Evolutionary conservation across 192 early-diverging fungal species (phyloP), one percentile per base, ranked within the genome.

Genomic region (Linnemannia elongata): DNA sequence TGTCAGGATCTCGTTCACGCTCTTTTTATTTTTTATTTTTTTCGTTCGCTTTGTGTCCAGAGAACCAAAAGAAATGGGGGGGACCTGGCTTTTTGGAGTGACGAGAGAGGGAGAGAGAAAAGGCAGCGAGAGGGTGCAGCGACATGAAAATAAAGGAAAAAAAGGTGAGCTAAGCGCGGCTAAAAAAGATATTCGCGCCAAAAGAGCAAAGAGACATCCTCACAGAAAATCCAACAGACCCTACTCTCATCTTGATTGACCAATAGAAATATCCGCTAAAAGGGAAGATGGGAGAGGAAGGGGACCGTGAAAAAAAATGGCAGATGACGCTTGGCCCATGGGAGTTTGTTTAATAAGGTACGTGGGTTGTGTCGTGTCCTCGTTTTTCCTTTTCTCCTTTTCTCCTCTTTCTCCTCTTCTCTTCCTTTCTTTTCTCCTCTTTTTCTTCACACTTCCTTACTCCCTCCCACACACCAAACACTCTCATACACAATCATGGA

Each of bases 401-500:
- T 66, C 55, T 69, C 47, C 22, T 36, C 6, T 33, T 70, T 82
- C 69, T 74, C 63, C 8, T 60, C 9, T 78, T 66, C 17, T 69
- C 69, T 42, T 45, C n/a, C 52, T n/a, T 63, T 22, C 20, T 24
- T 33, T 15, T 57, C 27, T 36, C 79, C 5, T 20, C 35, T 71
- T 35, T 42, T 36, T 55, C 13, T 9, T 36, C 72, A 36, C 79
- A 45, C 45, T 18, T 42, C 35, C 33, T 41, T 33, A 42, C 24
- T 33, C 30, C 1, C 24, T 57, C 35, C 55, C 5, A 18, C 47
- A 36, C 44, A 1, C 17, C 44, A 24, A 42, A 49, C 13, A 54
- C n/a, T 18, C 70, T 12, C 45, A 69, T 5, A 8, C 63, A 49
- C 69, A 33, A 69, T 1, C 39, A 81, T 81, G 79, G 79, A 81